These are phyloP conservation scores for Vitis rotundifolia DNA, from an alignment of 164 flowering plant genomes.

Conservation along the genomic window DNA sequence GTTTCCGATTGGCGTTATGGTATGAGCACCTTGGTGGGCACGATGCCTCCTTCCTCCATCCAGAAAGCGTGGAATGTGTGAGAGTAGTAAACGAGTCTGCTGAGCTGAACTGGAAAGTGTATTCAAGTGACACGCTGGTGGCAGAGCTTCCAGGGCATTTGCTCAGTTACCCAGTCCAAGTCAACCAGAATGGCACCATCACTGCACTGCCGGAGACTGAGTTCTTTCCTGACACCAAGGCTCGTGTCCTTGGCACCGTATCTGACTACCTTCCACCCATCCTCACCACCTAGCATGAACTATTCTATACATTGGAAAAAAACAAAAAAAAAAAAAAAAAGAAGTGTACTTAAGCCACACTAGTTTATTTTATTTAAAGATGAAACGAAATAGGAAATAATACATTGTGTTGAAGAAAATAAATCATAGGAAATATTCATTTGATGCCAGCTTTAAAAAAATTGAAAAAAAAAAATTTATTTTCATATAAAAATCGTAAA, in stretches of 20 bases:
- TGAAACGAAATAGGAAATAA: too few species aligned
- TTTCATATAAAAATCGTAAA: too few species aligned
- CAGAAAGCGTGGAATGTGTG: conserved; percentile 48
- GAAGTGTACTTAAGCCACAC: too few species aligned
- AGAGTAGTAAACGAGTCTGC: conserved; percentile 40
- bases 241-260: conserved; percentile 44
- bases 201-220: conserved; percentile 30
- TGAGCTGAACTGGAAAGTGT: conserved; percentile 45
- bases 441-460: too few species aligned
- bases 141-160: conserved; percentile 53
- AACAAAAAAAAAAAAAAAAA: too few species aligned
- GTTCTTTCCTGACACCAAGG: conserved; percentile 67
- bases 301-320: neutral
- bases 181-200: conserved; percentile 30
- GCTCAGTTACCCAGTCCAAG: conserved; percentile 58
- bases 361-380: too few species aligned
- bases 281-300: conserved; percentile 47
- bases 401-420: too few species aligned
- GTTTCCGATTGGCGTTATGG: conserved; percentile 68
- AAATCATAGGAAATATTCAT: too few species aligned
- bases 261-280: conserved; percentile 50
- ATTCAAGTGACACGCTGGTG: conserved; percentile 23
- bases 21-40: conserved; percentile 47
- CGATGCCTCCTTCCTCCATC: conserved; percentile 24
- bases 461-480: too few species aligned